phyloP scores from a whole-genome alignment of 2,329 filamentous ascomycete species.

The Orbilia oligospora region DNA sequence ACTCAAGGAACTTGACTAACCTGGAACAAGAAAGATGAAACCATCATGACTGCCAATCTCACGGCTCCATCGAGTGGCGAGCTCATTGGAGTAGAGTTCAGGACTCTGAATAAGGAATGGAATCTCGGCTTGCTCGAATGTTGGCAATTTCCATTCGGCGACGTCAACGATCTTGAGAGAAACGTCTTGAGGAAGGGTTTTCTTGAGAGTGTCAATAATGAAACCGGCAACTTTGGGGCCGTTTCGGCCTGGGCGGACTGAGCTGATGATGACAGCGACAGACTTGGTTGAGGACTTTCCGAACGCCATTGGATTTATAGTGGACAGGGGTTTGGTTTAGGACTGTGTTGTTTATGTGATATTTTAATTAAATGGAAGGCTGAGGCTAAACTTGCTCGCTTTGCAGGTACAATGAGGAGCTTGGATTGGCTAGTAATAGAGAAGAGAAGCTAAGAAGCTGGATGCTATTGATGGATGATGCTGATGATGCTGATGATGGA shows the following conservation, averaged over 20 bases:
- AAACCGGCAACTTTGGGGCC: conserved; percentile 66
- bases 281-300: conserved; percentile 51
- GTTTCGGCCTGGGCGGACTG: conserved; percentile 66
- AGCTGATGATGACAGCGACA: conserved; percentile 67
- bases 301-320: conserved; percentile 47
- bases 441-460: conserved; percentile 13
- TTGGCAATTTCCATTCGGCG: conserved; percentile 65
- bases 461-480: conserved; percentile 9
- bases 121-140: conserved; percentile 67
- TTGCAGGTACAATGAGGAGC: not conserved
- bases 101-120: conserved; percentile 65
- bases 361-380: conserved; percentile 16
- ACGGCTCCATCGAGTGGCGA: conserved; percentile 67
- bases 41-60: conserved; percentile 66
- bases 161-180: conserved; percentile 66
- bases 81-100: conserved; percentile 66
- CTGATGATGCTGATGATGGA: conserved; percentile 27
- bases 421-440: conserved; percentile 4
- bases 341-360: conserved; percentile 46
- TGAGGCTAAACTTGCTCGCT: conserved; percentile 44
- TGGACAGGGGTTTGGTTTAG: not conserved
- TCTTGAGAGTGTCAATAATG: conserved; percentile 64
- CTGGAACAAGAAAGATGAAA: conserved; percentile 66
- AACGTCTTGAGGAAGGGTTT: conserved; percentile 61
- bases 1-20: conserved; percentile 25